phyloP scores from a whole-genome alignment of 1,139 yeast genomes.

The Casaregolazyma lundiana region DNA sequence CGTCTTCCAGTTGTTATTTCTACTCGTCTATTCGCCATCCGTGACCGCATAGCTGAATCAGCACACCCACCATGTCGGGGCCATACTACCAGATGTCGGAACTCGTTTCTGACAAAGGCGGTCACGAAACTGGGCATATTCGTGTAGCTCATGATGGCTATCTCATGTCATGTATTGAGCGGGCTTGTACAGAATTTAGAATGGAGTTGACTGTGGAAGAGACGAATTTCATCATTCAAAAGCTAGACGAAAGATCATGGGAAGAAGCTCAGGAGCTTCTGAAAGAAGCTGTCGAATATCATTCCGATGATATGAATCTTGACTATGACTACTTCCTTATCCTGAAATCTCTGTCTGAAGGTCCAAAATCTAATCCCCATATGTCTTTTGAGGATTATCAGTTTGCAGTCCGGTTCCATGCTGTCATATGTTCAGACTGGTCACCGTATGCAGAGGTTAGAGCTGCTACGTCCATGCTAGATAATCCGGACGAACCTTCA shows the following conservation, averaged over 20 bases:
- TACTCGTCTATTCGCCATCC: background rate
- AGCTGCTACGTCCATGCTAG: constrained; percentile 42
- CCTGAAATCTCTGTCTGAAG: constrained; percentile 26
- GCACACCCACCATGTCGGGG: background rate
- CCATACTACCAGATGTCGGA: constrained; percentile 1
- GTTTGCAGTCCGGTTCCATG: constrained; percentile 36
- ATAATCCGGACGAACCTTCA: constrained; percentile 39
- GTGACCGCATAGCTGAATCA: background rate
- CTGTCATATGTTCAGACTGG: constrained; percentile 40
- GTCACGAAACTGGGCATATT: background rate
- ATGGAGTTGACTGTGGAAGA: constrained; percentile 13
- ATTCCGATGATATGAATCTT: constrained; percentile 47
- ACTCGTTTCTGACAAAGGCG: background rate
- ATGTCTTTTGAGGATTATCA: constrained; percentile 28
- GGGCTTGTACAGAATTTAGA: constrained; percentile 9
- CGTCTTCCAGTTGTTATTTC: background rate
- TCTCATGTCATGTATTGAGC: constrained; percentile 5
- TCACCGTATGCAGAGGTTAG: constrained; percentile 51
- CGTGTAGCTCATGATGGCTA: constrained; percentile 6
- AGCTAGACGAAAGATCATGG: constrained; percentile 29
- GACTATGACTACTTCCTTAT: constrained; percentile 18
- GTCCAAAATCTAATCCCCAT: constrained; percentile 16
- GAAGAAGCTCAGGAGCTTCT: constrained; percentile 42
- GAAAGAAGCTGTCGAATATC: constrained; percentile 37
- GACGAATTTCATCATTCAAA: constrained; percentile 36